phyloP scores from a whole-genome alignment of 2,329 filamentous ascomycete species.

The Graphium sp. region DNA sequence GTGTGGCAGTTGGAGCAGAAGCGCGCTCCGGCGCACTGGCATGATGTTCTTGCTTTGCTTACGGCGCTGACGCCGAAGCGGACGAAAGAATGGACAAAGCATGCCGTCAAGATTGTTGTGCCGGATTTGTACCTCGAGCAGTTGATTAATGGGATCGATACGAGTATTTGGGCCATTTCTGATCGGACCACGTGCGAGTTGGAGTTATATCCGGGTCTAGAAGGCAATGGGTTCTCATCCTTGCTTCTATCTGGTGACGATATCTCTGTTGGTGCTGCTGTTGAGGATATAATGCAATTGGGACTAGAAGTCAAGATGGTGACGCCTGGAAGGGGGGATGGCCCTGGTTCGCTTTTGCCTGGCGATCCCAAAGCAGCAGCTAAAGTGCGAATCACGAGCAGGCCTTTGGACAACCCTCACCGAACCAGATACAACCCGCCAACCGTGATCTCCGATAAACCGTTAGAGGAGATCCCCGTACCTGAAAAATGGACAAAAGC shows the following conservation, averaged over 20 bases:
- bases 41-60: conserved; percentile 18
- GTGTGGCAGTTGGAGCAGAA: conserved; percentile 3
- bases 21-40: conserved; percentile 18
- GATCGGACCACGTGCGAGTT: conserved; percentile 10
- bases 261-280: conserved; percentile 14
- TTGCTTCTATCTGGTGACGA: conserved; percentile 16
- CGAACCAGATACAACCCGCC: conserved; percentile 9
- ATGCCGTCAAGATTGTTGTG: conserved; percentile 19
- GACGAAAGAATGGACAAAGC: conserved; percentile 11
- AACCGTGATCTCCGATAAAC: conserved; percentile 16
- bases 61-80: conserved; percentile 16
- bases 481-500: conserved; percentile 22
- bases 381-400: conserved; percentile 18
- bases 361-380: conserved; percentile 11
- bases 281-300: conserved; percentile 12
- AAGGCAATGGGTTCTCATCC: conserved; percentile 9
- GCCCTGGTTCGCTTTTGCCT: conserved; percentile 10
- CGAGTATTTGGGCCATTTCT: conserved; percentile 13
- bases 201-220: conserved; percentile 6
- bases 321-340: conserved; percentile 17
- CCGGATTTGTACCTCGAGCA: conserved; percentile 13
- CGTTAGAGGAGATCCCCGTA: conserved; percentile 19
- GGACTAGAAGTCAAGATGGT: conserved; percentile 16
- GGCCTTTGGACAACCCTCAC: conserved; percentile 8
- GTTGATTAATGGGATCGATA: conserved; percentile 8